Base-by-base conservation (phyloP, 768 basidiomycete species). In the Mycena pura region DNA sequence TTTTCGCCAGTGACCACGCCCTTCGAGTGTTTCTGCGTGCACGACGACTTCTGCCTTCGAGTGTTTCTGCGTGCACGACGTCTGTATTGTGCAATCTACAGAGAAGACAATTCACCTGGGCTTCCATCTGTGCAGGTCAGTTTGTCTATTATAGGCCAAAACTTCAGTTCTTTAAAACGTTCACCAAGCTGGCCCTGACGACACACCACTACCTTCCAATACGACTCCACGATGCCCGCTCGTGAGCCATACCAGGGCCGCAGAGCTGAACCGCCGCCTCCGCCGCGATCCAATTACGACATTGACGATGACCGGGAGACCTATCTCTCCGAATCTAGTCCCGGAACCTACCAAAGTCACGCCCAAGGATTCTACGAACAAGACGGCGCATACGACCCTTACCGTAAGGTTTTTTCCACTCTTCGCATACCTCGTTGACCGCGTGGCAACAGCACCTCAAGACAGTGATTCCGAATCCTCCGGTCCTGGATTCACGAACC, bases 381-480 rank as follows among this genome's bases (percentile, higher is more conserved):
- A 24, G 57, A 55, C 15, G 57, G 41, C 2, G 22, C 31, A 31
- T 65, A 65, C 53, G 64, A 65, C 46, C 60, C 64, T 29, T 66
- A 59, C 32, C 60, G 64, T 66, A 24, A 7, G 64, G 6, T 36
- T 38, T 51, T 11, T 36, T 25, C 19, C n/a, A 15, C 53, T 29
- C 10, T 52, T 7, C 17, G 11, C 19, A 19, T n/a, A 27, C 14
- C 43, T 11, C 31, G 43, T 32, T 65, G 25, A 60, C 48, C 28
- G 27, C 49, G 57, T 50, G 31, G 34, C 47, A 53, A 71, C 68
- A 92, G 91, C 86, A 50, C 85, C 86, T 57, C 89, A 84, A 73
- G 93, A 94, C 76, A 93, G 91, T 28, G 93, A 95, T 74, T 93
- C 92, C 15, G 93, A 95, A 66, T 84, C 92, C 91, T 71, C 54